Conservation (phyloP, 257 asterid species). For the Apocynum venetum region DNA sequence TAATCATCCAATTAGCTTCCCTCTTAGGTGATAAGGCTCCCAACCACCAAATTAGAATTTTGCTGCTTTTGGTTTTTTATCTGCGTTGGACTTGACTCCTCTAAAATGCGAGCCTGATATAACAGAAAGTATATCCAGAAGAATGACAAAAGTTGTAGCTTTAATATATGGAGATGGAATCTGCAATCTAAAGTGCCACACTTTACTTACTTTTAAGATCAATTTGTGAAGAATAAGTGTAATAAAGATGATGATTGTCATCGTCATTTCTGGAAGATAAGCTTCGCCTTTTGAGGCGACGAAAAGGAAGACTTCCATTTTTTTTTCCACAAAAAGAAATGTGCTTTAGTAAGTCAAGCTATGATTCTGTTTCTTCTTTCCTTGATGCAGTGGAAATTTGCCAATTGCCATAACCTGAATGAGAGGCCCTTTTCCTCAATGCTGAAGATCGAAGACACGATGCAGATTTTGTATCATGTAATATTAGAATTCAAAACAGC, state of each 20-base stretch:
- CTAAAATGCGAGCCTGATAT: not conserved
- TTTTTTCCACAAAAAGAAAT: not conserved
- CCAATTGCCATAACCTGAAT: not conserved
- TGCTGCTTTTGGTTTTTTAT: not conserved
- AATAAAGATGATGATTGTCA: conserved; percentile 8
- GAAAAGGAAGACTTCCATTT: not conserved
- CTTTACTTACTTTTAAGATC: not conserved
- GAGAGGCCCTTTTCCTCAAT: not conserved
- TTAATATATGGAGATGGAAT: not conserved
- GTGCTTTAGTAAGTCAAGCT: not conserved
- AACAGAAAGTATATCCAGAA: not conserved
- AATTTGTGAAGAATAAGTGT: not conserved
- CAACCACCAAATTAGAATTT: not conserved
- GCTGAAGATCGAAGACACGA: not conserved
- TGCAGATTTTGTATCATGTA: too few species aligned
- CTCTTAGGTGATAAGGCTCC: not conserved
- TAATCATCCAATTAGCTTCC: not conserved
- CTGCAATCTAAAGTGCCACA: not conserved
- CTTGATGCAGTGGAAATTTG: not conserved
- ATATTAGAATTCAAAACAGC: too few species aligned
- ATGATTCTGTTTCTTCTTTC: not conserved
- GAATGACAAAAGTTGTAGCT: not conserved
- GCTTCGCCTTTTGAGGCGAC: conserved; percentile 13
- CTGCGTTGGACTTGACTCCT: not conserved
- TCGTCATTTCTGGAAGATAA: conserved; percentile 4